Base-by-base conservation (phyloP, 345 rosid genomes). In the Linum lewisii region DNA sequence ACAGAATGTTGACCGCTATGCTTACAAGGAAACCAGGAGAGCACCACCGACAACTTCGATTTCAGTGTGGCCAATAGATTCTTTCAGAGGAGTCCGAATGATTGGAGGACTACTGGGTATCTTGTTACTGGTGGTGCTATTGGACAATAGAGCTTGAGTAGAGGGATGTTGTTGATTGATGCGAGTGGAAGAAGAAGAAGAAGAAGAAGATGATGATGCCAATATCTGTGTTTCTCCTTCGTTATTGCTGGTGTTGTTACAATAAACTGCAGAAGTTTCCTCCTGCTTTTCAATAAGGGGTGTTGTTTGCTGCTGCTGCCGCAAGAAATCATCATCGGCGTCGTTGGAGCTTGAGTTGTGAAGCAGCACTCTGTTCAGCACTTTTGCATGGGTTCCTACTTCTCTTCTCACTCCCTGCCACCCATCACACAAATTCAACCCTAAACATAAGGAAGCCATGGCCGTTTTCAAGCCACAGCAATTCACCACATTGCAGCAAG, bases 341-440 rank as follows among this genome's bases (percentile, higher is more conserved):
- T 58, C 57, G n/a, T 21, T 23, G 7, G 73, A 61, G n/a, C 34
- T 66, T 54, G 14, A 49, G 29, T 14, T 13, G 70, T 21, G 63
- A 20, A 21, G 16, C 29, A 78, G 42, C 54, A 77, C 44, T 50
- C 64, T 80, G 75, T 91, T 91, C 55, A 91, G 66, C 61, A 74
- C 69, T 73, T 21, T 83, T 8, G 88, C 90, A 72, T 91, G 98
- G 63, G 70, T 79, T 29, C 98, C 98, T n/a, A 86, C 98, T 78
- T 91, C 98, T 80, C 91, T 84, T 68, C 98, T 74, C 54, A 88
- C 96, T 0, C 96, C 96, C 96, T 90, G 74, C 76, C 15, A 16
- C 15, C 47, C 9, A 42, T 3, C 47, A 34, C 47, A 42, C 47
- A 42, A 10, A 42, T 15, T 10, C 0, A 42, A 10, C 2, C 11